phyloP scores from a whole-genome alignment of 371 early-diverging fungal species.

The Gilbertella persicaria region DNA sequence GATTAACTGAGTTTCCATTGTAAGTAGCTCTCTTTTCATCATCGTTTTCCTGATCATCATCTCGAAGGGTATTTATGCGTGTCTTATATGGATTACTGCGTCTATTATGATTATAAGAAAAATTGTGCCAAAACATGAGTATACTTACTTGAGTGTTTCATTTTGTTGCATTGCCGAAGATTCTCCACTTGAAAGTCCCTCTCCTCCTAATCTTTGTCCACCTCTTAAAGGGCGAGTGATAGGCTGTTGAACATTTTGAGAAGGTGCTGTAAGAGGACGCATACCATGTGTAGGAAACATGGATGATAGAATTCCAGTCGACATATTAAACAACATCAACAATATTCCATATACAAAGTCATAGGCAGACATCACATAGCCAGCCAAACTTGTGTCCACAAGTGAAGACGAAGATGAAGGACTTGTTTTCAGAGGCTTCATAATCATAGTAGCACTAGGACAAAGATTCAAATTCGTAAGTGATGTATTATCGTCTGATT shows the following conservation, averaged over 20 bases:
- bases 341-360: slow-evolving; percentile 30
- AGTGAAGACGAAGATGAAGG: slow-evolving; percentile 1
- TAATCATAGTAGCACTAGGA: slow-evolving; percentile 60
- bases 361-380: slow-evolving; percentile 29
- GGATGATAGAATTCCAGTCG: slow-evolving; percentile 11
- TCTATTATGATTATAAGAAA: slow-evolving; percentile 2
- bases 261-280: neutral
- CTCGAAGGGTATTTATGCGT: slow-evolving; percentile 31
- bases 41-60: slow-evolving; percentile 17
- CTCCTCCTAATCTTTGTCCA: slow-evolving; percentile 28
- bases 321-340: slow-evolving; percentile 22
- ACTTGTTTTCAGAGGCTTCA: slow-evolving; percentile 41
- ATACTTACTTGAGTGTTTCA: slow-evolving; percentile 18
- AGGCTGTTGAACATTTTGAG: slow-evolving; percentile 5
- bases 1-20: slow-evolving; percentile 53
- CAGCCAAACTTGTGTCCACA: slow-evolving; percentile 14
- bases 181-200: neutral
- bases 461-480: slow-evolving; percentile 49
- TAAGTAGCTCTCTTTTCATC: slow-evolving; percentile 34
- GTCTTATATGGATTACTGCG: slow-evolving; percentile 22
- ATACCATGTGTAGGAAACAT: slow-evolving; percentile 27
- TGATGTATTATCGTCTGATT: slow-evolving; percentile 41
- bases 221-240: slow-evolving; percentile 11
- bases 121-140: too few species aligned
- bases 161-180: neutral